Evolutionary conservation across 176 grass and related monocot species (phyloP).

Genomic region (Lolium multiflorum): DNA sequence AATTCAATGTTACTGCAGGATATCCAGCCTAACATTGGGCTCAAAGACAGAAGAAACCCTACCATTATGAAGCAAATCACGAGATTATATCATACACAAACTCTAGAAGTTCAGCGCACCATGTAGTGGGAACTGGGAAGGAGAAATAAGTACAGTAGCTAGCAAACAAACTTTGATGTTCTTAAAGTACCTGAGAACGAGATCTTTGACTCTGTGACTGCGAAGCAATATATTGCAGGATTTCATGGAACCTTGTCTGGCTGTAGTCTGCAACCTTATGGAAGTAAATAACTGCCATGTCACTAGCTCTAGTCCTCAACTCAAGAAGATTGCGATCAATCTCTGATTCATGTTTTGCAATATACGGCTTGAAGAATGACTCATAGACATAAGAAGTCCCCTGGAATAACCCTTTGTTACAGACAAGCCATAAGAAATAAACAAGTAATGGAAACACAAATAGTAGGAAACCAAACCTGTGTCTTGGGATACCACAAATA

Average conservation of each 20-base stretch:
- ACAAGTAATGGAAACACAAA: slow-evolving; percentile 3
- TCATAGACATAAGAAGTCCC: slow-evolving; percentile 89
- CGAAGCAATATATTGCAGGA: slow-evolving; percentile 77
- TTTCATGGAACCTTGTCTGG: slow-evolving; percentile 81
- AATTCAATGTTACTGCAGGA: slow-evolving; percentile 11
- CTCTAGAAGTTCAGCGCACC: neutral
- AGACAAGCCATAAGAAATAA: slow-evolving; percentile 24
- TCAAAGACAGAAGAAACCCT: slow-evolving; percentile 20
- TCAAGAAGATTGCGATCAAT: slow-evolving; percentile 85
- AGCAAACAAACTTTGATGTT: slow-evolving; percentile 22
- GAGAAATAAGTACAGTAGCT: neutral
- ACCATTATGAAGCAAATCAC: neutral
- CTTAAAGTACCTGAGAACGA: slow-evolving; percentile 44
- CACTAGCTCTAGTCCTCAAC: slow-evolving; percentile 66
- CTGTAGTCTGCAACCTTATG: slow-evolving; percentile 66
- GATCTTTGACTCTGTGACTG: slow-evolving; percentile 52
- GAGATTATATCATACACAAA: slow-evolving; percentile 26
- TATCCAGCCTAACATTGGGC: slow-evolving; percentile 17
- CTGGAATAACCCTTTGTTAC: slow-evolving; percentile 52
- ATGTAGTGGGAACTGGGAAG: neutral
- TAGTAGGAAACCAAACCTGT: slow-evolving; percentile 50
- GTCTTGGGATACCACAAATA: slow-evolving; percentile 94
- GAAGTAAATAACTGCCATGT: slow-evolving; percentile 62
- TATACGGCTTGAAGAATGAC: slow-evolving; percentile 78
- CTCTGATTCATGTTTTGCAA: slow-evolving; percentile 80